These are phyloP conservation scores for Annona cherimola DNA, from an alignment of 164 flowering plant genomes.

Conservation along the genomic window DNA sequence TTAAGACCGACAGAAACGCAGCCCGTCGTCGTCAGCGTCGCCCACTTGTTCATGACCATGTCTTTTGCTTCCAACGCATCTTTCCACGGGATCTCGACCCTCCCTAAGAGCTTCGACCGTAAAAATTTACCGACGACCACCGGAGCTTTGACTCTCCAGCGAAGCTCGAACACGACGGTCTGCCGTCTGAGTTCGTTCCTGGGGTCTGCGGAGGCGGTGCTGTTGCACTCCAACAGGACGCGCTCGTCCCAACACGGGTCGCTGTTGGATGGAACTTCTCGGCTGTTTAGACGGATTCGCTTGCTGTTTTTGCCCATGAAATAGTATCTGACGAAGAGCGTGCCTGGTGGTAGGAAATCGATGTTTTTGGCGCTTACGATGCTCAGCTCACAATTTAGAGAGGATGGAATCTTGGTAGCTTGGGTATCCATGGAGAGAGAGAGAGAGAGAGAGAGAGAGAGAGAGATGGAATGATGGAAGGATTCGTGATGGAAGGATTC, in stretches of 20 bases:
- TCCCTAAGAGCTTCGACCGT: slow-evolving; percentile 44
- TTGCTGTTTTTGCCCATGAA: slow-evolving; percentile 39
- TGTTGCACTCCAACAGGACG: slow-evolving; percentile 47
- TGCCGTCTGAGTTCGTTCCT: slow-evolving; percentile 32
- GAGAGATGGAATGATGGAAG: neutral
- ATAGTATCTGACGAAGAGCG: slow-evolving; percentile 54
- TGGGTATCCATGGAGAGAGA: neutral
- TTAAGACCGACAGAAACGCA: slow-evolving; percentile 5
- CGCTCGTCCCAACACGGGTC: slow-evolving; percentile 38
- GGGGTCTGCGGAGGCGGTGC: slow-evolving; percentile 26
- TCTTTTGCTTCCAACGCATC: slow-evolving; percentile 38
- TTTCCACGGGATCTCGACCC: slow-evolving; percentile 54
- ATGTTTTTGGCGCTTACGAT: slow-evolving; percentile 57
- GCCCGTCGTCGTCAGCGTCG: neutral
- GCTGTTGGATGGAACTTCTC: slow-evolving; percentile 34
- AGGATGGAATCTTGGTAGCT: neutral
- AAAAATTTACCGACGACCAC: slow-evolving; percentile 27
- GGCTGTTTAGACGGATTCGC: slow-evolving; percentile 37
- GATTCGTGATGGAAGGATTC: neutral
- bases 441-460: neutral
- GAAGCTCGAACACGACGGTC: slow-evolving; percentile 55
- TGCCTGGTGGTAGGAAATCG: slow-evolving; percentile 14
- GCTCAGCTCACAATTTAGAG: slow-evolving; percentile 36
- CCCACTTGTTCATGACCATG: slow-evolving; percentile 50
- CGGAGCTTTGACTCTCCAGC: slow-evolving; percentile 32